Evolutionary conservation across 2,329 filamentous ascomycete species (phyloP).

Genomic region (Ophiocordyceps polyrhachis-furcata): DNA sequence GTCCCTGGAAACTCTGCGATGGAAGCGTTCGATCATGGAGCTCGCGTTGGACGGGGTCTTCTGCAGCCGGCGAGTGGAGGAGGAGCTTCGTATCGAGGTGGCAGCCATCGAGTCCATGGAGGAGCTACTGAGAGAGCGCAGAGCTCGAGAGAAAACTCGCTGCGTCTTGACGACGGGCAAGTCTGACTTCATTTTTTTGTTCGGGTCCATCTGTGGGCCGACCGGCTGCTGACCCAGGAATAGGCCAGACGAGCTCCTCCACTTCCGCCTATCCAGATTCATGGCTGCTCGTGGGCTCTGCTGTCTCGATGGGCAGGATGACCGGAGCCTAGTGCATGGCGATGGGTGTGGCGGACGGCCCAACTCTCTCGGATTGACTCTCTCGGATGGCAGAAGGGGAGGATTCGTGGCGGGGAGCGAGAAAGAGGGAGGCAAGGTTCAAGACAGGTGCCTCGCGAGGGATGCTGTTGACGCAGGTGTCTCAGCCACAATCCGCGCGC

Average conservation of each 20-base stretch:
- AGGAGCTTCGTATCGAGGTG: conserved; percentile 12
- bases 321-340: conserved; percentile 1
- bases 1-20: conserved; percentile 20
- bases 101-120: conserved; percentile 21
- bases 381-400: background rate
- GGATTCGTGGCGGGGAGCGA: background rate
- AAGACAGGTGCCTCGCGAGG: conserved; percentile 1
- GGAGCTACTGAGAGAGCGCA: conserved; percentile 21
- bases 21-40: conserved; percentile 22
- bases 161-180: conserved; percentile 15
- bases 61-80: conserved; percentile 15
- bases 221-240: conserved; percentile 7
- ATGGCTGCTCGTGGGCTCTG: conserved; percentile 5
- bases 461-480: conserved; percentile 4
- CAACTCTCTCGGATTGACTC: background rate
- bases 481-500: conserved; percentile 8
- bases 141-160: conserved; percentile 16
- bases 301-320: background rate
- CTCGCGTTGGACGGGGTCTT: conserved; percentile 19
- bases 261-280: conserved; percentile 17
- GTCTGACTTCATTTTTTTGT: conserved; percentile 6
- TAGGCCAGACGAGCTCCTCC: conserved; percentile 13
- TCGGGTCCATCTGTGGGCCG: conserved; percentile 6
- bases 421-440: background rate
- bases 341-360: background rate